A percentile compares a stretch with the other conserved stretches of the same genome.
Conservation (phyloP, 441 rosid species). For the Erysimum cheiri region DNA sequence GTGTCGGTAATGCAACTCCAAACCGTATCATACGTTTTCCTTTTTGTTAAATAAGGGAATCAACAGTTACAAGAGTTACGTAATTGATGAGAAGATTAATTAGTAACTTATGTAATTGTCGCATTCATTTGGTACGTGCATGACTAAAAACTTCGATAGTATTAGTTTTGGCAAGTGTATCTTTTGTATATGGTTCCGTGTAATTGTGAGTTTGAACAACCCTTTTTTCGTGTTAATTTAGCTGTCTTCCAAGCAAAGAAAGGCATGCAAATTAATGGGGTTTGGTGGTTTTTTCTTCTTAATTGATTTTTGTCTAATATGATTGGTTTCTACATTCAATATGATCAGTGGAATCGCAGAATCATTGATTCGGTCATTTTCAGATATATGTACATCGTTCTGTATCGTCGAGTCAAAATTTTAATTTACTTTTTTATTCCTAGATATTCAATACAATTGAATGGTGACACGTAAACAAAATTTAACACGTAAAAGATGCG, state of each 20-base stretch:
- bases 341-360: neutral
- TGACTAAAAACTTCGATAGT: conserved; percentile 15
- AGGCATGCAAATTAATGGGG: conserved; percentile 22
- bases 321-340: conserved; percentile 26
- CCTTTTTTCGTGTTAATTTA: conserved; percentile 13
- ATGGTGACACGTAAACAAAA: neutral
- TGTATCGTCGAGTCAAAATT: neutral
- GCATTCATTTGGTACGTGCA: conserved; percentile 18
- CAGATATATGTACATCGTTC: neutral
- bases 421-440: neutral
- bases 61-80: conserved; percentile 13
- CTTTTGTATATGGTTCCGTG: conserved; percentile 19
- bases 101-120: neutral
- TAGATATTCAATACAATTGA: conserved; percentile 12
- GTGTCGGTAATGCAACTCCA: conserved; percentile 32
- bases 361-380: conserved; percentile 11
- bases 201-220: conserved; percentile 26
- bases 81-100: conserved; percentile 12
- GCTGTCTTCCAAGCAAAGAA: conserved; percentile 47
- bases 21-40: conserved; percentile 13
- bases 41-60: conserved; percentile 9
- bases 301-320: conserved; percentile 1
- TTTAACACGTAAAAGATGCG: neutral
- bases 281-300: conserved; percentile 26
- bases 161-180: neutral